Evolutionary conservation across 768 basidiomycete genomes (phyloP).

Genomic region (Serendipita vermifera): DNA sequence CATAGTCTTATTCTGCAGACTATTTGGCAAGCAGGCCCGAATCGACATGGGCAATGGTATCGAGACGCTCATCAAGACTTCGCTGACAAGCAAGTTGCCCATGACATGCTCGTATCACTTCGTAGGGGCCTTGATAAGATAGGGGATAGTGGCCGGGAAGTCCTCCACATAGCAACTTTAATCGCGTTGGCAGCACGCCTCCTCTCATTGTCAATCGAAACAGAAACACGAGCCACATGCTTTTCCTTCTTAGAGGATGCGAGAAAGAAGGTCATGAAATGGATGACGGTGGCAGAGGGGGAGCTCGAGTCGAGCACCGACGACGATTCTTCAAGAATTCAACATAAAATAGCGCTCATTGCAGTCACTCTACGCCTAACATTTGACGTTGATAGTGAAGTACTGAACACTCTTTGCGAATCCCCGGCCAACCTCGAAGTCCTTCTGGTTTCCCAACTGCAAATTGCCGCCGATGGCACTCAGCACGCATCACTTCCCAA

Average conservation of each 20-base stretch:
- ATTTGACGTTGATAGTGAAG: neutral
- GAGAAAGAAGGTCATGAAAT: conserved; percentile 25
- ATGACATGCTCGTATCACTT: conserved; percentile 22
- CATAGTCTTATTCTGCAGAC: conserved; percentile 34
- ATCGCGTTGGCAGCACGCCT: conserved; percentile 28
- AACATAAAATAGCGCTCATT: neutral
- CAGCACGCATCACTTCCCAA: neutral
- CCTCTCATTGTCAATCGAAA: conserved; percentile 22
- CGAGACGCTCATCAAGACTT: conserved; percentile 33
- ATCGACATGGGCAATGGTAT: conserved; percentile 13
- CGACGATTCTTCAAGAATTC: too few relatives aligned
- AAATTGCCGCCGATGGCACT: neutral
- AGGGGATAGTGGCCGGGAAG: conserved; percentile 31
- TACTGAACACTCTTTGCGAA: neutral
- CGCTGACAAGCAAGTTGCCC: conserved; percentile 25
- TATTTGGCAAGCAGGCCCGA: conserved; percentile 31
- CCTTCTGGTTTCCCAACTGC: neutral
- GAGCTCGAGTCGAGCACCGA: too few relatives aligned
- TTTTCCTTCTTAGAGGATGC: too few relatives aligned
- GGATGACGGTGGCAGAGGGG: too few relatives aligned
- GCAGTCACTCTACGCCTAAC: neutral
- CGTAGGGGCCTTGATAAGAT: conserved; percentile 28
- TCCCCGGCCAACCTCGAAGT: neutral
- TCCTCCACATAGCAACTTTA: conserved; percentile 23
- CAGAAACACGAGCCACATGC: too few relatives aligned